phyloP scores from a whole-genome alignment of 208 protist genomes.

The Acanthamoeba healyi region DNA sequence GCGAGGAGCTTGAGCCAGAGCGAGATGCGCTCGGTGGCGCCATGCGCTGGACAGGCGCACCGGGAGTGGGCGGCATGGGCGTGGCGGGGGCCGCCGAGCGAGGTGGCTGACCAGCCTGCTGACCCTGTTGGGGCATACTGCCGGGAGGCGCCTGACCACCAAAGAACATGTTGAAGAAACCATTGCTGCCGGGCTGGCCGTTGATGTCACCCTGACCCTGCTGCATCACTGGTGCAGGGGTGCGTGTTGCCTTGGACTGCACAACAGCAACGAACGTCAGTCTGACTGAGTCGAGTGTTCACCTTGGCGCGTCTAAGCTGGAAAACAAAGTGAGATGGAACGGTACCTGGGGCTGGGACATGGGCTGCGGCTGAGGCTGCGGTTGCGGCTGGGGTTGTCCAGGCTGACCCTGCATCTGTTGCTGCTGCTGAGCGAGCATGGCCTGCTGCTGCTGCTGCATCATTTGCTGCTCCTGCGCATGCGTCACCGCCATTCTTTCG shows the following conservation, averaged over 20 bases:
- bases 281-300: not conserved
- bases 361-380: not conserved
- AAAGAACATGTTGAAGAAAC: slow-evolving; percentile 50
- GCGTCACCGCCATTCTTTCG: slow-evolving; percentile 16
- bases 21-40: not conserved
- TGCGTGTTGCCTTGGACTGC: not conserved
- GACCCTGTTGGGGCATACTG: not conserved
- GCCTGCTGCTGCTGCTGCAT: slow-evolving; percentile 65
- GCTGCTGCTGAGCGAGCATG: not conserved
- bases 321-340: not conserved
- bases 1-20: not conserved
- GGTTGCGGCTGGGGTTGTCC: not conserved
- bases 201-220: not conserved
- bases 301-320: no score
- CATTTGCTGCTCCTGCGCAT: slow-evolving; percentile 75
- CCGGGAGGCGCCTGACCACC: not conserved
- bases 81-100: not conserved
- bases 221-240: not conserved
- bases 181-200: slow-evolving; percentile 13
- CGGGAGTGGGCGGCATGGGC: not conserved
- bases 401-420: not conserved
- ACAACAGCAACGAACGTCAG: not conserved
- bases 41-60: not conserved
- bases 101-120: not conserved
- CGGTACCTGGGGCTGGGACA: not conserved